A percentile compares a stretch with the other conserved stretches of the same genome.
Conservation (phyloP, 352 stramenopile genomes). For the Aphanomyces astaci region DNA sequence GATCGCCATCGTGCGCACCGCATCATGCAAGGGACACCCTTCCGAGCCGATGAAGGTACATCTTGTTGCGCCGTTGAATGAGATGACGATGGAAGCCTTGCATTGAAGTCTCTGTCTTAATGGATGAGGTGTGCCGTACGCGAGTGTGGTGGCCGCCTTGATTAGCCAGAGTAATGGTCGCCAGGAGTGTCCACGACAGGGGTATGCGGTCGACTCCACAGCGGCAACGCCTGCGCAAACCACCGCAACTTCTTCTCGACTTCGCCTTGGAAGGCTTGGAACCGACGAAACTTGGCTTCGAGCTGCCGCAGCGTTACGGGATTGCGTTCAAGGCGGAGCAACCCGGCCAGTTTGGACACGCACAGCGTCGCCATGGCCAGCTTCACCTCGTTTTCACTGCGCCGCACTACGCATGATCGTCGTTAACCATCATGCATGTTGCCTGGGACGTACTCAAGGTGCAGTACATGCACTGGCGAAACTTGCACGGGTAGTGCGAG, state of each 20-base stretch:
- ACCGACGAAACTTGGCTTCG: not conserved
- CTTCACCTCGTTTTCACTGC: not conserved
- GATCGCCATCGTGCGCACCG: not conserved
- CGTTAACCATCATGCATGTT: not conserved
- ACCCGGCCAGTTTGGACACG: not conserved
- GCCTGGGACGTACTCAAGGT: not conserved
- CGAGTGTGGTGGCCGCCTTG: too few species aligned
- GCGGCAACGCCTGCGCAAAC: not conserved
- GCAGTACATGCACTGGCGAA: conserved; percentile 5
- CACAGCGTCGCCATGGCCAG: not conserved
- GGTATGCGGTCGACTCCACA: not conserved
- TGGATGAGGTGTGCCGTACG: too few species aligned
- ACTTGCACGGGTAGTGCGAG: not conserved
- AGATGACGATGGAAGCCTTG: too few species aligned
- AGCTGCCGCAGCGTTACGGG: not conserved
- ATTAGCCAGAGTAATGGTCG: not conserved
- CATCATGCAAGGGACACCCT: too few species aligned
- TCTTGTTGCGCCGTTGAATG: too few species aligned
- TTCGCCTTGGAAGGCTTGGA: not conserved
- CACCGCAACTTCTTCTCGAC: not conserved
- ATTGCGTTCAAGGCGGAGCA: not conserved
- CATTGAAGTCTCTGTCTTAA: too few species aligned
- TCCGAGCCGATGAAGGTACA: too few species aligned
- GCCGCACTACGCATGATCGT: not conserved
- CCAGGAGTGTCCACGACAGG: not conserved